Conservation (phyloP, 2,329 filamentous ascomycete genomes). For the Aspergillus quadricinctus region DNA sequence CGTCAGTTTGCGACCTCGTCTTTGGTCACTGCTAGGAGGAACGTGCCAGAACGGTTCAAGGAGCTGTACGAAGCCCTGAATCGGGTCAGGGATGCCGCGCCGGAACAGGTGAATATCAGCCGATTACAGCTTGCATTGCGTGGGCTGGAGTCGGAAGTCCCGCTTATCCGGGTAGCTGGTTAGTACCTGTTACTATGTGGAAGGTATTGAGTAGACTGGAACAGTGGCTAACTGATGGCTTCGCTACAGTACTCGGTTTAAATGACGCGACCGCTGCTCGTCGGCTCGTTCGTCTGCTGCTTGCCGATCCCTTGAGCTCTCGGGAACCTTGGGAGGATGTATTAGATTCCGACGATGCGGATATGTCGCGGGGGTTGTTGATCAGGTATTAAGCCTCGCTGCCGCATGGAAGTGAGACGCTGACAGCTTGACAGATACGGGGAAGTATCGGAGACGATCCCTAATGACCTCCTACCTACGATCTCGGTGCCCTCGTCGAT, state of each 20-base stretch:
- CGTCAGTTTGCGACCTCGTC: conserved; percentile 46
- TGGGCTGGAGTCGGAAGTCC: conserved; percentile 52
- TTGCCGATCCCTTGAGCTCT: conserved; percentile 64
- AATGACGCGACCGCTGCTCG: conserved; percentile 49
- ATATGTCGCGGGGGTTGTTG: conserved; percentile 54
- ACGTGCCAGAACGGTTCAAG: conserved; percentile 49
- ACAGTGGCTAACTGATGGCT: neutral
- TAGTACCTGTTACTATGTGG: conserved; percentile 11
- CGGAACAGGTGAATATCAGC: conserved; percentile 55
- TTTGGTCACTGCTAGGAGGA: conserved; percentile 50
- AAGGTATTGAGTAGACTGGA: too few species aligned
- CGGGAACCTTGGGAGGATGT: conserved; percentile 64
- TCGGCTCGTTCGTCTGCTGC: conserved; percentile 62
- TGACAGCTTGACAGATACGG: conserved; percentile 45
- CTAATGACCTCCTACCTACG: conserved; percentile 51
- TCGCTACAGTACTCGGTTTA: conserved; percentile 45
- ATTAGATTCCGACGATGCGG: conserved; percentile 48
- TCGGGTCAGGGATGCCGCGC: conserved; percentile 49
- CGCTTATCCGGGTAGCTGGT: conserved; percentile 55
- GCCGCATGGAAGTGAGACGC: conserved; percentile 34
- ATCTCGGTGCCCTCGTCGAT: conserved; percentile 53
- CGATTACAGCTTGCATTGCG: conserved; percentile 56
- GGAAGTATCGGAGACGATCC: conserved; percentile 44
- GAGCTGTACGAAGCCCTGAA: conserved; percentile 52
- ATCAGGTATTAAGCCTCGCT: conserved; percentile 49